Evolutionary conservation across 1,284 basidiomycete species (phyloP).

Genomic region (Cutaneotrichosporon dermatis): DNA sequence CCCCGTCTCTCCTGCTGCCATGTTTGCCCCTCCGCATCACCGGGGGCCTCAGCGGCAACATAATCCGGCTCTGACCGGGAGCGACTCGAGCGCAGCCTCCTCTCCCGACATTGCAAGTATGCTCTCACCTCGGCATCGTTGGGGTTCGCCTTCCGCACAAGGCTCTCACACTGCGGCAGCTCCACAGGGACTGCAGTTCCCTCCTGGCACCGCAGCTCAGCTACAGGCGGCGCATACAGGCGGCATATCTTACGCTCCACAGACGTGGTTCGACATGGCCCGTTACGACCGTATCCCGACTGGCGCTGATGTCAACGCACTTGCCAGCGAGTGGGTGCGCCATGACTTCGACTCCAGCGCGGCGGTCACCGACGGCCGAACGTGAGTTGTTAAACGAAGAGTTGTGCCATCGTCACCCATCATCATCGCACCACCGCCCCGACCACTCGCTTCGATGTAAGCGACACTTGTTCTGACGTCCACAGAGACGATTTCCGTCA

Average conservation of each 20-base stretch:
- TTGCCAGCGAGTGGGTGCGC: neutral
- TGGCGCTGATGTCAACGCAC: neutral
- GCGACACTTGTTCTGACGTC: neutral
- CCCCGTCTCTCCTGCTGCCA: neutral
- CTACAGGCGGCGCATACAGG: neutral
- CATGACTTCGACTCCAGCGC: neutral
- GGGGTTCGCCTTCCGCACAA: neutral
- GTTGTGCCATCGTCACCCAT: no score
- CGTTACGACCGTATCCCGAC: neutral
- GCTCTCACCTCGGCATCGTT: neutral
- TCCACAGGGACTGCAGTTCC: neutral
- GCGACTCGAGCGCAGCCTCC: slow-evolving; percentile 1
- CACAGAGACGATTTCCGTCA: neutral
- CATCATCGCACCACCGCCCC: no score
- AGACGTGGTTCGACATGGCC: neutral
- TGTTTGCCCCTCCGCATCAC: neutral
- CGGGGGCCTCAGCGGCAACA: neutral
- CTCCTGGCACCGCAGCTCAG: neutral
- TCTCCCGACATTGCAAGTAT: slow-evolving; percentile 2
- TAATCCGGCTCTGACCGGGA: neutral
- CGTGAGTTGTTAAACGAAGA: neutral
- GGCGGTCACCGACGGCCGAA: neutral
- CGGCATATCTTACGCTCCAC: neutral
- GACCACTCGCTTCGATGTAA: no score
- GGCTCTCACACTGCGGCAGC: neutral